These are phyloP conservation scores for Abrus precatorius DNA, from an alignment of 306 rosid genomes.

Conservation along the genomic window DNA sequence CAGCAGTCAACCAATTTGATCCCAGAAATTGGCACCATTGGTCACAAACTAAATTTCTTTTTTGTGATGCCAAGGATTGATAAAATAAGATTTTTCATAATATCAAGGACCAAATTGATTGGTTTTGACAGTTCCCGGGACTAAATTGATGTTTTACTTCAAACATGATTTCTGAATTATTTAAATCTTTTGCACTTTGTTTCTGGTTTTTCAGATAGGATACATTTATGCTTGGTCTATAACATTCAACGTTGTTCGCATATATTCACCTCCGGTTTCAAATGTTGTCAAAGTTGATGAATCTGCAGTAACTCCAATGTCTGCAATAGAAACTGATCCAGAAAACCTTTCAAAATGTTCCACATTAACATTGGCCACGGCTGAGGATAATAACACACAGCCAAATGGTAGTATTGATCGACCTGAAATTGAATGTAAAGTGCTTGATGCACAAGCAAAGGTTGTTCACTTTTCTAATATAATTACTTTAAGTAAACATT, in stretches of 20 bases:
- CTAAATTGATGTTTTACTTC: too few relatives aligned
- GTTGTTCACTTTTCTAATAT: conserved; percentile 22
- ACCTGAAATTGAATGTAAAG: conserved; percentile 37
- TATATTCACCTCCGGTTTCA: conserved; percentile 36
- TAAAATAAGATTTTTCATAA: too few relatives aligned
- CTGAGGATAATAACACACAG: conserved; percentile 7
- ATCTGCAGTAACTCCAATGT: background rate
- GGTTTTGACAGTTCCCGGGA: too few relatives aligned
- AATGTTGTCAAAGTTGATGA: conserved; percentile 17
- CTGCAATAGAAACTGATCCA: conserved; percentile 27
- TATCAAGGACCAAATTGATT: too few relatives aligned
- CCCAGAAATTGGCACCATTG: too few relatives aligned
- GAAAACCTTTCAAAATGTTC: conserved; percentile 34
- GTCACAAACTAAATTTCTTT: too few relatives aligned
- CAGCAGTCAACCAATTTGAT: too few relatives aligned
- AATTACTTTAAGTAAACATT: background rate
- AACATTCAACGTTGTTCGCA: conserved; percentile 51
- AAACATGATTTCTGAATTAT: background rate
- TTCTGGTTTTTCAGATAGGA: conserved; percentile 49
- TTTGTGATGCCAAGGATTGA: too few relatives aligned
- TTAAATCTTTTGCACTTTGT: background rate
- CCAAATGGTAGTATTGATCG: conserved; percentile 30
- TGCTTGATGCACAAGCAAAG: conserved; percentile 42
- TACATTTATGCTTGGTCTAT: conserved; percentile 53
- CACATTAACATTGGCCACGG: conserved; percentile 1